Percentiles rank a stretch among this genome's conserved stretches.
Evolutionary conservation across 2,329 filamentous ascomycete species (phyloP).

Genomic region (Fusarium oxysporum): DNA sequence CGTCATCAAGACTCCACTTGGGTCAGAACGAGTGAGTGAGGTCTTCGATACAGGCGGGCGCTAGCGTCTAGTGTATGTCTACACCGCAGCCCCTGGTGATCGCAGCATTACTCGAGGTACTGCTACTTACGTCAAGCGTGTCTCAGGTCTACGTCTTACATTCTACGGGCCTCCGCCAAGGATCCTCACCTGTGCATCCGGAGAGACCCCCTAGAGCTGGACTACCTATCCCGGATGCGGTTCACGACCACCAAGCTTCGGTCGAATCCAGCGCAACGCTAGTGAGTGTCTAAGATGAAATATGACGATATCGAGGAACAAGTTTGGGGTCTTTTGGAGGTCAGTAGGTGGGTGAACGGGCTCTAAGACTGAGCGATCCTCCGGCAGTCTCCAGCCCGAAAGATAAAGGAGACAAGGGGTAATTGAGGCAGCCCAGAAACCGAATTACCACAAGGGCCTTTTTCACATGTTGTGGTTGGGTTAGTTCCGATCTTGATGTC

Average conservation of each 20-base stretch:
- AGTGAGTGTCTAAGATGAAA: constrained; percentile 41
- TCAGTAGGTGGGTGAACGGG: constrained; percentile 19
- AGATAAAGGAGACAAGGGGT: constrained; percentile 22
- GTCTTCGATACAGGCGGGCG: constrained; percentile 26
- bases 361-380: constrained; percentile 15
- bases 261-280: constrained; percentile 34
- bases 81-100: constrained; percentile 19
- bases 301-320: constrained; percentile 44
- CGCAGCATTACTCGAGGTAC: constrained; percentile 14
- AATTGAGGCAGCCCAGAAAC: constrained; percentile 4
- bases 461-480: constrained; percentile 15
- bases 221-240: constrained; percentile 43
- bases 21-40: constrained; percentile 29
- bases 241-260: constrained; percentile 41
- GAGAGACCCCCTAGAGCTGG: constrained; percentile 25
- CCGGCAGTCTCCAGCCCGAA: constrained; percentile 28
- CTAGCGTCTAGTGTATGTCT: constrained; percentile 25
- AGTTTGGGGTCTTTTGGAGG: constrained; percentile 19
- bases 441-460: constrained; percentile 5
- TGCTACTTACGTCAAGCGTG: constrained; percentile 23
- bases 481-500: constrained; percentile 31
- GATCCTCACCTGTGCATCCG: constrained; percentile 30
- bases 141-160: constrained; percentile 38
- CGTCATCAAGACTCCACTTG: constrained; percentile 45
- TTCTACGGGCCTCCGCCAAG: constrained; percentile 24